These are phyloP conservation scores for Saturnispora galanensis DNA, from an alignment of 805 yeast genomes.

Conservation along the genomic window DNA sequence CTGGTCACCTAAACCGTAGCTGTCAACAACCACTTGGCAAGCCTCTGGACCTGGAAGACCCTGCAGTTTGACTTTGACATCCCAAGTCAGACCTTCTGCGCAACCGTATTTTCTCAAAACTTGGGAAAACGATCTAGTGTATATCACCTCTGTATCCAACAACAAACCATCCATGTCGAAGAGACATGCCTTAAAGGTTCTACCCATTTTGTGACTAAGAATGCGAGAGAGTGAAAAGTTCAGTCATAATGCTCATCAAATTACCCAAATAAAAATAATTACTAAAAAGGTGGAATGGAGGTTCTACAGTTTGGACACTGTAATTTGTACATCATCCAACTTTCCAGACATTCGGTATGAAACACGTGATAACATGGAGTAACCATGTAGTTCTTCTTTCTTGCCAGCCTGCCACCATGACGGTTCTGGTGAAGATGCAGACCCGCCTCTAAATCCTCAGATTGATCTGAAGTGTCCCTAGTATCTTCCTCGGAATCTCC, in stretches of 20 bases:
- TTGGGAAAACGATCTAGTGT: slow-evolving; percentile 68
- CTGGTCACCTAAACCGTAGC: slow-evolving; percentile 50
- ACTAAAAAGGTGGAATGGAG: slow-evolving; percentile 68
- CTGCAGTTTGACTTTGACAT: slow-evolving; percentile 74
- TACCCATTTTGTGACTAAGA: slow-evolving; percentile 2
- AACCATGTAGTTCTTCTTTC: slow-evolving; percentile 52
- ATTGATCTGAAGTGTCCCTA: slow-evolving; percentile 6
- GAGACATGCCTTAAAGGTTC: slow-evolving; percentile 21
- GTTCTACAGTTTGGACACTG: slow-evolving; percentile 93
- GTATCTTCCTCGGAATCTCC: slow-evolving; percentile 8
- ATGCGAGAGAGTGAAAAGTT: slow-evolving; percentile 1
- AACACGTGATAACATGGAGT: slow-evolving; percentile 90
- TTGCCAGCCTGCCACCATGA: slow-evolving; percentile 15
- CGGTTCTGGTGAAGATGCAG: not conserved
- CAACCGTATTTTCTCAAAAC: slow-evolving; percentile 46
- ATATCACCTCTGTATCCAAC: slow-evolving; percentile 84
- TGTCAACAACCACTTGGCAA: slow-evolving; percentile 51
- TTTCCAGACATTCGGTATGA: slow-evolving; percentile 80
- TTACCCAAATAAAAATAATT: not conserved
- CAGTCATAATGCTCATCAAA: not conserved
- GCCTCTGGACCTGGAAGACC: slow-evolving; percentile 87
- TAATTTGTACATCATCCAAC: slow-evolving; percentile 87
- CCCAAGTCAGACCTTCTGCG: slow-evolving; percentile 80
- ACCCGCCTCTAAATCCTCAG: slow-evolving; percentile 3
- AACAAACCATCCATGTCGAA: slow-evolving; percentile 92